A percentile compares a stretch with the other conserved stretches of the same genome.
Conservation (phyloP, 768 basidiomycete species). For the Cyathus striatus region DNA sequence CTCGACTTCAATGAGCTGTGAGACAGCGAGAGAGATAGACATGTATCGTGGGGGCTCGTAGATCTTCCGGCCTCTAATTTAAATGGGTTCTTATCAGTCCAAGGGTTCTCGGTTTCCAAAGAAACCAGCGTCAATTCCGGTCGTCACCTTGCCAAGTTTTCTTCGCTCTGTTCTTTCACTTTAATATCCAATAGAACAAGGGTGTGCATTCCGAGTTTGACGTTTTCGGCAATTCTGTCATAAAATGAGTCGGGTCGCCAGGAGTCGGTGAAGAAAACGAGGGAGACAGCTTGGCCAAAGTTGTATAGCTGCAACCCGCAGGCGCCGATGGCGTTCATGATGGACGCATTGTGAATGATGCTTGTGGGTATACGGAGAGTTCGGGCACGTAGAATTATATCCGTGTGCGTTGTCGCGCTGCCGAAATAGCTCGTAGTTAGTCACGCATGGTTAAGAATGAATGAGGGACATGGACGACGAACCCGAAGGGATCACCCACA, state of each 20-base stretch:
- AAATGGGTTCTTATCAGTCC: neutral
- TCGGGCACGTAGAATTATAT: slow-evolving; percentile 89
- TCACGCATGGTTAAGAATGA: neutral
- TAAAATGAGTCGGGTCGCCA: slow-evolving; percentile 98
- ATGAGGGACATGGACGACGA: slow-evolving; percentile 11
- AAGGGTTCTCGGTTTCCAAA: neutral
- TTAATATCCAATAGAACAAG: slow-evolving; percentile 96
- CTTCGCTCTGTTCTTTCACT: slow-evolving; percentile 96
- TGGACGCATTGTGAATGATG: slow-evolving; percentile 95
- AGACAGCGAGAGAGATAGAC: slow-evolving; percentile 84
- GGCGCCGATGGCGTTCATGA: slow-evolving; percentile 93
- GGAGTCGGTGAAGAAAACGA: slow-evolving; percentile 95
- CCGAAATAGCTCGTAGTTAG: too few species aligned
- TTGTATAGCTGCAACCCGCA: slow-evolving; percentile 97
- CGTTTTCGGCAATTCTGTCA: slow-evolving; percentile 88
- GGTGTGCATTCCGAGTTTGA: slow-evolving; percentile 85
- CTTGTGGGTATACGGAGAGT: slow-evolving; percentile 72
- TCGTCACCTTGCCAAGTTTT: slow-evolving; percentile 90
- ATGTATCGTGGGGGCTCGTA: slow-evolving; percentile 98
- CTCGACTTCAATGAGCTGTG: slow-evolving; percentile 73
- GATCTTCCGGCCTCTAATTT: slow-evolving; percentile 80
- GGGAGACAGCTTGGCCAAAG: slow-evolving; percentile 93
- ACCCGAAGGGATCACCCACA: slow-evolving; percentile 98
- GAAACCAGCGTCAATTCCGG: slow-evolving; percentile 13
- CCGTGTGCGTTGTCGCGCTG: slow-evolving; percentile 95